Evolutionary conservation across 192 early-diverging fungal species (phyloP).

Genomic region (Backusella mclennaniae): DNA sequence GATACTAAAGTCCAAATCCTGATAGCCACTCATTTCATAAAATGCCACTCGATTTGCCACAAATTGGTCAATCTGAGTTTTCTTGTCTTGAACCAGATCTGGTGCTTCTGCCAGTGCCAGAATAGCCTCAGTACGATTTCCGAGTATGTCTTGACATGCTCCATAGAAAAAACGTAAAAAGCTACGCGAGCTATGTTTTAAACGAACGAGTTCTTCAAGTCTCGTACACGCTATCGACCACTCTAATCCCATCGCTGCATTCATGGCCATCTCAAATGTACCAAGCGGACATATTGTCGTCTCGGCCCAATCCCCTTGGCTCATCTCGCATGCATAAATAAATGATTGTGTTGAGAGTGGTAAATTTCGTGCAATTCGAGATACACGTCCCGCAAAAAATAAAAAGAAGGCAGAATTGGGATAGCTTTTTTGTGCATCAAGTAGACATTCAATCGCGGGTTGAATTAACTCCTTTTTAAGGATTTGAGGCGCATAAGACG

Average conservation of each 20-base stretch:
- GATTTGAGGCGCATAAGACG: constrained; percentile 35
- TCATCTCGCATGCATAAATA: constrained; percentile 30
- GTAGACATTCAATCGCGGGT: constrained; percentile 34
- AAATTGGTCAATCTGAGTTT: constrained; percentile 48
- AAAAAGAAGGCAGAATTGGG: constrained; percentile 40
- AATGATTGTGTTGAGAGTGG: constrained; percentile 38
- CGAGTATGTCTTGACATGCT: constrained; percentile 47
- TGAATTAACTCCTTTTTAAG: constrained; percentile 29
- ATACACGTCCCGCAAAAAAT: constrained; percentile 37
- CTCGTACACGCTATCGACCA: constrained; percentile 19
- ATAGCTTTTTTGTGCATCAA: constrained; percentile 35
- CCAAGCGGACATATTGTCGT: constrained; percentile 18
- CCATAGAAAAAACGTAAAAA: constrained; percentile 51
- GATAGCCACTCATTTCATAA: constrained; percentile 43
- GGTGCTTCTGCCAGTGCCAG: constrained; percentile 55
- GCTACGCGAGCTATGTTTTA: constrained; percentile 45
- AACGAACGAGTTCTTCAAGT: constrained; percentile 11
- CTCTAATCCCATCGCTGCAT: constrained; percentile 25
- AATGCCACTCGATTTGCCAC: constrained; percentile 46
- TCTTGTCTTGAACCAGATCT: constrained; percentile 43
- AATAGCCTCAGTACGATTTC: constrained; percentile 77
- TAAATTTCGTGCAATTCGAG: constrained; percentile 31
- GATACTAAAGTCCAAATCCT: constrained; percentile 41
- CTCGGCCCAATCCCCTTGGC: constrained; percentile 34
- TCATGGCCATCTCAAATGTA: constrained; percentile 32